phyloP scores from a whole-genome alignment of 805 yeast genomes.

The Ogataea philodendri region DNA sequence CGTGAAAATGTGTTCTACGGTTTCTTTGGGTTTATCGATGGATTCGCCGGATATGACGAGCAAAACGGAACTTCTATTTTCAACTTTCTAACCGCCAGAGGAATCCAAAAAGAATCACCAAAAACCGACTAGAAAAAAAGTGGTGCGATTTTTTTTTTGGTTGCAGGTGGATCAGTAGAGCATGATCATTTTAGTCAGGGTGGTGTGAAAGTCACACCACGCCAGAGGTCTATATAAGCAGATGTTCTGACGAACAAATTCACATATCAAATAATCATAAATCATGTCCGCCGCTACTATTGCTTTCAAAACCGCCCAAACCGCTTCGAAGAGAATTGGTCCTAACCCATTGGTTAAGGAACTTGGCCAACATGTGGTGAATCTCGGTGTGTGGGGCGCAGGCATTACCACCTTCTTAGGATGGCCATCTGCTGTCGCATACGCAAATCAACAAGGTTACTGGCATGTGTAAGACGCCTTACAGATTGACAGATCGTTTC shows the following conservation, averaged over 20 bases:
- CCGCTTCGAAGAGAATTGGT: slow-evolving; percentile 31
- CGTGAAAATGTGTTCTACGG: slow-evolving; percentile 87
- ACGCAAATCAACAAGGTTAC: slow-evolving; percentile 27
- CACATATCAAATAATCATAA: no score
- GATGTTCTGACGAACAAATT: no score
- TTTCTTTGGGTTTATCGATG: slow-evolving; percentile 87
- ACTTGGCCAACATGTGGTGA: slow-evolving; percentile 28
- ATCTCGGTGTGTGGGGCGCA: slow-evolving; percentile 30
- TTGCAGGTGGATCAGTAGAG: no score
- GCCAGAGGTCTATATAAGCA: slow-evolving; percentile 3
- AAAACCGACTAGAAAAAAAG: slow-evolving; percentile 1
- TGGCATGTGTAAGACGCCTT: slow-evolving; percentile 30
- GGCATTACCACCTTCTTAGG: slow-evolving; percentile 25
- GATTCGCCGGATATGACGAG: slow-evolving; percentile 56
- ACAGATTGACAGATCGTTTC: no score
- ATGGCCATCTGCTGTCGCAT: slow-evolving; percentile 31
- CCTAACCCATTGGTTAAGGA: slow-evolving; percentile 32
- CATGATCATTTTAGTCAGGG: not conserved
- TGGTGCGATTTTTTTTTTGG: slow-evolving; percentile 6
- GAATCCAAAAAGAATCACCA: slow-evolving; percentile 30
- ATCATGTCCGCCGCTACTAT: slow-evolving; percentile 21
- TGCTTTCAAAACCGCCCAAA: slow-evolving; percentile 16
- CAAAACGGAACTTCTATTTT: slow-evolving; percentile 54
- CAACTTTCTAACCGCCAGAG: slow-evolving; percentile 54
- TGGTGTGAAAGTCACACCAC: slow-evolving; percentile 13